Evolutionary conservation across 257 asterid species (phyloP).

Genomic region (Solanum etuberosum): DNA sequence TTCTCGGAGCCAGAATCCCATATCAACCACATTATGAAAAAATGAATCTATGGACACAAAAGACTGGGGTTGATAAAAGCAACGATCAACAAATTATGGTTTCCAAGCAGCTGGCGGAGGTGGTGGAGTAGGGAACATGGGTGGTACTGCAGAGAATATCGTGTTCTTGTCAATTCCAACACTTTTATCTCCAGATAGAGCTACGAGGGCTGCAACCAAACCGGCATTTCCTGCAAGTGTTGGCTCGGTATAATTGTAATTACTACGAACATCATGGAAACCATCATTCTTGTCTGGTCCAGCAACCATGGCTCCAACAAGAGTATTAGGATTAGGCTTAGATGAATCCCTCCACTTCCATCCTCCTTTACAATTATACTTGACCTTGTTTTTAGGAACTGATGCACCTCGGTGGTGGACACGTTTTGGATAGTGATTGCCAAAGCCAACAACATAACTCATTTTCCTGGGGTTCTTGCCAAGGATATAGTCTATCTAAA

Average conservation of each 20-base stretch:
- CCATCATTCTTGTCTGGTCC: slow-evolving; percentile 90
- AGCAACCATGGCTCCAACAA: slow-evolving; percentile 98
- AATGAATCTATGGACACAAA: background rate
- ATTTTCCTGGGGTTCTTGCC: slow-evolving; percentile 90
- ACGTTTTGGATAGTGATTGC: slow-evolving; percentile 68
- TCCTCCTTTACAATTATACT: slow-evolving; percentile 85
- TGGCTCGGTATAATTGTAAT: slow-evolving; percentile 89
- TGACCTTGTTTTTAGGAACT: slow-evolving; percentile 67
- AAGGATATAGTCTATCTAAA: slow-evolving; percentile 74
- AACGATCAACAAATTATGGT: slow-evolving; percentile 18
- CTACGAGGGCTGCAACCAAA: slow-evolving; percentile 79
- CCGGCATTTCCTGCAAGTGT: slow-evolving; percentile 95
- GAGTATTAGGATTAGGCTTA: slow-evolving; percentile 60
- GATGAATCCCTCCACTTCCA: slow-evolving; percentile 80
- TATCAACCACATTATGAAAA: slow-evolving; percentile 11
- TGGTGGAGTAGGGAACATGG: slow-evolving; percentile 90
- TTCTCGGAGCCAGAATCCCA: background rate
- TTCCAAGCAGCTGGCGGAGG: slow-evolving; percentile 98
- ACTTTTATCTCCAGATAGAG: slow-evolving; percentile 59
- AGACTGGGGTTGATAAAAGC: background rate
- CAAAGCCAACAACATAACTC: slow-evolving; percentile 92
- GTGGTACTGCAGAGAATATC: slow-evolving; percentile 87
- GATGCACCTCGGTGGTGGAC: slow-evolving; percentile 98
- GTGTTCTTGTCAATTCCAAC: slow-evolving; percentile 75
- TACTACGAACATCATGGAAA: slow-evolving; percentile 68